Evolutionary conservation across 768 basidiomycete species (phyloP).

Genomic region (Peribolospora kevripleyi): DNA sequence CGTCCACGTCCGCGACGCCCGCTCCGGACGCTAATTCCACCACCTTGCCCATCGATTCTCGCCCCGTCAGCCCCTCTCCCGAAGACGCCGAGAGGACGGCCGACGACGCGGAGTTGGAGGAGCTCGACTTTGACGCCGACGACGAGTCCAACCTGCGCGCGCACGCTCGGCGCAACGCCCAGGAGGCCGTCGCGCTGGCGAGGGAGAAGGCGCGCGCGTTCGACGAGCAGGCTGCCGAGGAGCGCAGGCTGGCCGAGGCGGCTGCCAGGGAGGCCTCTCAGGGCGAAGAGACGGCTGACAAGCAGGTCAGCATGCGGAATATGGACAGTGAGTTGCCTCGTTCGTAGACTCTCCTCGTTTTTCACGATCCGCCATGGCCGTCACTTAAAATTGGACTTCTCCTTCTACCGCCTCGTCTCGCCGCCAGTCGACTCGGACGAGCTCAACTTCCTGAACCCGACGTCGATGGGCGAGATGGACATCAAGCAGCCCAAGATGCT

Average conservation of each 20-base stretch:
- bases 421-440: slow-evolving; percentile 76
- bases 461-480: slow-evolving; percentile 43
- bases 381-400: not conserved
- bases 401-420: not conserved
- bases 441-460: slow-evolving; percentile 97
- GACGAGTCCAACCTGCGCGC: slow-evolving; percentile 62
- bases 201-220: slow-evolving; percentile 59
- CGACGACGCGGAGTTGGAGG: slow-evolving; percentile 27
- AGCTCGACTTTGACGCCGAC: slow-evolving; percentile 80
- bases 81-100: slow-evolving; percentile 28
- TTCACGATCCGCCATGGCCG: not conserved
- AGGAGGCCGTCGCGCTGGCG: slow-evolving; percentile 59
- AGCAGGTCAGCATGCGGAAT: too few species aligned
- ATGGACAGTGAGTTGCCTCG: too few species aligned
- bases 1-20: not conserved
- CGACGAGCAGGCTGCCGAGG: slow-evolving; percentile 54
- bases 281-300: slow-evolving; percentile 2
- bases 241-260: slow-evolving; percentile 58
- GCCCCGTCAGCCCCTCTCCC: slow-evolving; percentile 18
- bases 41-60: slow-evolving; percentile 1
- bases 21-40: slow-evolving; percentile 10
- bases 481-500: slow-evolving; percentile 86
- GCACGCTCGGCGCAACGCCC: slow-evolving; percentile 71
- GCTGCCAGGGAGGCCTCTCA: slow-evolving; percentile 21
- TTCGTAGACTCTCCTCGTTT: not conserved